These are phyloP conservation scores for Pythium oligandrum DNA, from an alignment of 352 stramenopile species.

Conservation along the genomic window DNA sequence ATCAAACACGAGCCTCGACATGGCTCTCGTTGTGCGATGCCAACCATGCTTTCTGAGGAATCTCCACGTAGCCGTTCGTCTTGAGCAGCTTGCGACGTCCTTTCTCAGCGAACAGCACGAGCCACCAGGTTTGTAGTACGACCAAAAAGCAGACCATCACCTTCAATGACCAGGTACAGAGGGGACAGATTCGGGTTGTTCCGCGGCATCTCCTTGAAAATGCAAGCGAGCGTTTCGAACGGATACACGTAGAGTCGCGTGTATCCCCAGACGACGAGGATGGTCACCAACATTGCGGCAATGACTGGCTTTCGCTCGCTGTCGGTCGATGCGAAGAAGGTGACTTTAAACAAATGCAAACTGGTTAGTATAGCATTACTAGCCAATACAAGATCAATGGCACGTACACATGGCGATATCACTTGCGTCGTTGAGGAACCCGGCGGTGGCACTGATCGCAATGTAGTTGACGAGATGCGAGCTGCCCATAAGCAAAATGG, in stretches of 20 bases:
- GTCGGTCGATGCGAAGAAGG: too few species aligned
- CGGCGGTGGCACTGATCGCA: conserved; percentile 27
- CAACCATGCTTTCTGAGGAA: too few species aligned
- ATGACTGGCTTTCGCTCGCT: neutral
- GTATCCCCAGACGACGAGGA: conserved; percentile 23
- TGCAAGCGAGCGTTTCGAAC: conserved; percentile 15
- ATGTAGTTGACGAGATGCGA: conserved; percentile 42
- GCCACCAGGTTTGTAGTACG: conserved; percentile 5
- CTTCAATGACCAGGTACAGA: neutral
- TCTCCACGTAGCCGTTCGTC: too few species aligned
- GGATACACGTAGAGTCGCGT: conserved; percentile 24
- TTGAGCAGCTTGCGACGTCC: neutral
- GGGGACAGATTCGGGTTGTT: neutral
- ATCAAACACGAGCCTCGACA: too few species aligned
- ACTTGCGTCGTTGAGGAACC: conserved; percentile 37
- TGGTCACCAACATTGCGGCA: conserved; percentile 10
- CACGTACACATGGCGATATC: conserved; percentile 36
- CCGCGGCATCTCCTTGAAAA: neutral
- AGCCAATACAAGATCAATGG: neutral
- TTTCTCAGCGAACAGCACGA: neutral
- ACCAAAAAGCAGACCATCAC: conserved; percentile 2
- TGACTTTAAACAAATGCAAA: too few species aligned
- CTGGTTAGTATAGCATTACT: too few species aligned
- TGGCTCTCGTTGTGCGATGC: too few species aligned
- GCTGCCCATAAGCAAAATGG: conserved; percentile 35